These are phyloP conservation scores for Poa pratensis DNA, from an alignment of 176 grass and related monocot genomes.

Conservation along the genomic window DNA sequence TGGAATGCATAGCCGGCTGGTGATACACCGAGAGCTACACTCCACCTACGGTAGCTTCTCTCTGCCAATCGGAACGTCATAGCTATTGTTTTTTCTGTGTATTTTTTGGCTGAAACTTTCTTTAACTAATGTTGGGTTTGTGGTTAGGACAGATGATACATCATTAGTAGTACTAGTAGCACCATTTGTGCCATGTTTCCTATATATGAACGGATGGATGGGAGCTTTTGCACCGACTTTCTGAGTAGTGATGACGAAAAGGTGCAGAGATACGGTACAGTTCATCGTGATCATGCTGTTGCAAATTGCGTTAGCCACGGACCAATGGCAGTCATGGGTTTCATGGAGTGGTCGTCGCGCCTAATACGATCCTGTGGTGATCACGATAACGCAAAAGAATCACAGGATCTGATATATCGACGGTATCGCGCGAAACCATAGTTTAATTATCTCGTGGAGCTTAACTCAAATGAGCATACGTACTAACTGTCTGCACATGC, in stretches of 20 bases:
- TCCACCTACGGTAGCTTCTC: conserved; percentile 32
- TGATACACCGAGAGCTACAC: conserved; percentile 36
- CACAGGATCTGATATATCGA: not conserved
- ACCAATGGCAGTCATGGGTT: not conserved
- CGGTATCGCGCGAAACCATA: not conserved
- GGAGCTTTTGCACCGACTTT: not conserved
- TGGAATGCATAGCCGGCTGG: conserved; percentile 21
- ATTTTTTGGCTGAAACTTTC: not conserved
- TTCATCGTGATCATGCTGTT: not conserved
- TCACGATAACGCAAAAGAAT: not conserved
- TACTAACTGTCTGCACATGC: not conserved
- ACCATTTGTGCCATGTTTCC: not conserved
- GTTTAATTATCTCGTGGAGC: conserved; percentile 6
- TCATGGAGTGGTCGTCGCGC: not conserved
- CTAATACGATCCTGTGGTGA: not conserved
- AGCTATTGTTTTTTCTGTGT: not conserved
- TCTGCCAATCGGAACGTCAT: not conserved
- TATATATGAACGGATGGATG: not conserved
- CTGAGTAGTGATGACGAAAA: conserved; percentile 9
- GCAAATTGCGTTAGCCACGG: too few relatives aligned
- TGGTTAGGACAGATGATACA: not conserved
- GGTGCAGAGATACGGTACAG: conserved; percentile 17
- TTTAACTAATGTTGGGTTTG: not conserved
- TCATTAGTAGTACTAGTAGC: too few relatives aligned
- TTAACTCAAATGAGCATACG: not conserved